A percentile compares a stretch with the other conserved stretches of the same genome.
phyloP scores from a whole-genome alignment of 2,329 filamentous ascomycete species.

The Ceratocystis papillata region DNA sequence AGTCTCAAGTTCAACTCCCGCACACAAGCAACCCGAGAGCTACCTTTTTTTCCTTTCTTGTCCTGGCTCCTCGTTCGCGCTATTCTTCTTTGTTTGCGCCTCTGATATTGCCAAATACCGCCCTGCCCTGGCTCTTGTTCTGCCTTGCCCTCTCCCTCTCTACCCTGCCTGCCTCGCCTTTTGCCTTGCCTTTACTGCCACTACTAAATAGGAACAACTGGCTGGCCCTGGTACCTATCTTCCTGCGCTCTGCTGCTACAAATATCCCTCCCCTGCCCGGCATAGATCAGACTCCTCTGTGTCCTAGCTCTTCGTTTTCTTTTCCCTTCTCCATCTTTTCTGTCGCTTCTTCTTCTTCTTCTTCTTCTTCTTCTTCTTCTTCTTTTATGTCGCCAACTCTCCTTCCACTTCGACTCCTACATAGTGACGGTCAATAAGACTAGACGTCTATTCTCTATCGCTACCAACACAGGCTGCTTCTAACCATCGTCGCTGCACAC shows the following conservation, averaged over 20 bases:
- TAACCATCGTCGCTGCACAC: background rate
- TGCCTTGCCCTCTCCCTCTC: background rate
- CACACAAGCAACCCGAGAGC: no score
- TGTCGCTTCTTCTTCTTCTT: background rate
- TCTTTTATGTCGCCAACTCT: constrained; percentile 5
- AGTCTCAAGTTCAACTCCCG: no score
- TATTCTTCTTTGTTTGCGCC: background rate
- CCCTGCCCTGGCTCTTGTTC: background rate
- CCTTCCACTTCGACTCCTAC: background rate
- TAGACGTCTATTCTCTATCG: background rate
- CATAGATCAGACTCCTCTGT: background rate
- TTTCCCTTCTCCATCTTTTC: background rate
- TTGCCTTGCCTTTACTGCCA: constrained; percentile 7
- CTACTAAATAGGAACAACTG: background rate
- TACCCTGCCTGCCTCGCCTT: constrained; percentile 5
- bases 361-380: background rate
- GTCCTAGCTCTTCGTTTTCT: background rate
- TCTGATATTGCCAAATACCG: background rate
- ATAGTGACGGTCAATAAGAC: background rate
- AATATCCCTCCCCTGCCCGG: constrained; percentile 7
- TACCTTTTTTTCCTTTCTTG: background rate
- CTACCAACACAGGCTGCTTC: background rate
- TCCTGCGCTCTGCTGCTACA: background rate
- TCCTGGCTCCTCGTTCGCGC: background rate
- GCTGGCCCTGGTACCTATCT: background rate